Evolutionary conservation across 1,284 basidiomycete species (phyloP).

Genomic region (Heterobasidion irregulare): DNA sequence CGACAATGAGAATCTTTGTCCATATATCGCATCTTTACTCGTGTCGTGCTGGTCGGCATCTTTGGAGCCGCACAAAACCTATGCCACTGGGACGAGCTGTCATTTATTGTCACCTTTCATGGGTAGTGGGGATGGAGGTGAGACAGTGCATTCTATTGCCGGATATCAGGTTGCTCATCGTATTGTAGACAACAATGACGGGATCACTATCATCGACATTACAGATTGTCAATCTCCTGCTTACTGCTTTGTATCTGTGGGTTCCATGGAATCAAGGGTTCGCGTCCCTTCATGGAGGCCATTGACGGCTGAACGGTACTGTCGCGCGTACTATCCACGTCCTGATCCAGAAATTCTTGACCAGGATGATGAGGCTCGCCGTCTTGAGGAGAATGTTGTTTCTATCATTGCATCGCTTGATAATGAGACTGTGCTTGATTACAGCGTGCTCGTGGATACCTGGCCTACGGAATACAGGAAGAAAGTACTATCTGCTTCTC

Average conservation of each 20-base stretch:
- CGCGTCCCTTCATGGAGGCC: slow-evolving; percentile 4
- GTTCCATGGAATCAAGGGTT: not conserved
- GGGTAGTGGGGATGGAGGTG: slow-evolving; percentile 21
- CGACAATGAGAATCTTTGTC: slow-evolving; percentile 19
- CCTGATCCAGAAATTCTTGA: not conserved
- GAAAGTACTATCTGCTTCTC: not conserved
- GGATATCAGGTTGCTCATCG: not conserved
- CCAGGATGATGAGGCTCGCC: not conserved
- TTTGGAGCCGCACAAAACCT: not conserved
- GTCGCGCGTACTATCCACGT: slow-evolving; percentile 19
- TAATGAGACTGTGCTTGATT: not conserved
- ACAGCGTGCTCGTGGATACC: not conserved
- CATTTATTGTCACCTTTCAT: slow-evolving; percentile 14
- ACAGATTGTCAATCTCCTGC: slow-evolving; percentile 25
- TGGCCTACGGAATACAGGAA: not conserved
- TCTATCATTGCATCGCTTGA: not conserved
- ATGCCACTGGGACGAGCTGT: slow-evolving; percentile 4
- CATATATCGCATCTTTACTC: slow-evolving; percentile 19
- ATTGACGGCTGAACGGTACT: slow-evolving; percentile 22
- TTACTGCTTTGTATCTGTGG: slow-evolving; percentile 22
- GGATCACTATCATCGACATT: slow-evolving; percentile 32
- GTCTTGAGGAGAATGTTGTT: slow-evolving; percentile 1
- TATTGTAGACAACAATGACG: slow-evolving; percentile 29
- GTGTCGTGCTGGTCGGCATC: slow-evolving; percentile 9
- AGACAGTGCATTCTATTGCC: not conserved